Base-by-base conservation (phyloP, 495 filamentous ascomycete species). In the Lindgomyces ingoldianus region DNA sequence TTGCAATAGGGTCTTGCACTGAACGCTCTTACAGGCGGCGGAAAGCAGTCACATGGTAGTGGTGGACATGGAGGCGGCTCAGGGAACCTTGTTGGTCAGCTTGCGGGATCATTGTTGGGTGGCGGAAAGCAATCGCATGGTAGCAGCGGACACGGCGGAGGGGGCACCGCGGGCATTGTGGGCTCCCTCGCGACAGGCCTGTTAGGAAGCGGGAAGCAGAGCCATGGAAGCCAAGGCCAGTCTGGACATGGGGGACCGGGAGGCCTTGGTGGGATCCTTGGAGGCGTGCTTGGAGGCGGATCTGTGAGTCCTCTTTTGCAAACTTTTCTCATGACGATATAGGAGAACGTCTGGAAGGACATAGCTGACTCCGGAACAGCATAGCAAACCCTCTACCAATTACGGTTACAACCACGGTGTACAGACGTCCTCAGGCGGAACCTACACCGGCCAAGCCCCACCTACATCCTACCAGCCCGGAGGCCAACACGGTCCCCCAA, bases 381-480 rank as follows among this genome's bases (percentile, higher is more conserved):
- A 67, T 49, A 61, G 52, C 36, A 48, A 63, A 42, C 47, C 64
- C 25, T 27, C 60, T 16, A 63, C 42, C 42, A 57, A 68, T 57
- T 71, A 71, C 49, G 74, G 74, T 30, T 77, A 77, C 45, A 67
- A 65, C 9, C 67, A 72, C 21, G 62, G 61, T 18, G 67, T 58
- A 39, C 60, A 64, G 29, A 53, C 57, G 19, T 74, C 74, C 10
- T 72, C 70, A 26, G 59, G 70, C 27, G 72, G 70, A 22, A 70
- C 71, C 10, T 79, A 79, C 42, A 71, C 74, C 16, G 76, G 74
- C 25, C 67, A 71, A 61, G 76, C 76, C n/a, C 76, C 76, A 18
- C 71, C 76, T 14, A 70, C 76, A 1, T 62, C 74, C 16, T 78
- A 79, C 45, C 70, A 77, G 54, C 72, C 74, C 0, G 64, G 69